phyloP scores from a whole-genome alignment of 441 rosid species.

The Syzygium syzygioides region DNA sequence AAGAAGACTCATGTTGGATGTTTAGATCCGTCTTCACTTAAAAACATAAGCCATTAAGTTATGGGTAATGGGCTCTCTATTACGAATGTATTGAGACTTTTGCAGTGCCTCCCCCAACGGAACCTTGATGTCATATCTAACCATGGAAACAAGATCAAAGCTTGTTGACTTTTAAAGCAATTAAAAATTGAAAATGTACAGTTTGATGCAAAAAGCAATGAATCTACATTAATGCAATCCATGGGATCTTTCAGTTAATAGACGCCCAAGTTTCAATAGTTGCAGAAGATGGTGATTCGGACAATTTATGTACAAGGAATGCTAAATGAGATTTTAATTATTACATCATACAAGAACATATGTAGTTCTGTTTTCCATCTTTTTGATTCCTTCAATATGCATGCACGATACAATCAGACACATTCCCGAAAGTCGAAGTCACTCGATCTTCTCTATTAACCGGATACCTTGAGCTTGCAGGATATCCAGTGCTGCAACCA shows the following conservation, averaged over 20 bases:
- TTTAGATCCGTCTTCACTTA: too few relatives aligned
- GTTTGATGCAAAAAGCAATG: background rate
- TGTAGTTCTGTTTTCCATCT: background rate
- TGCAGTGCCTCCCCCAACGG: background rate
- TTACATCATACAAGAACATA: background rate
- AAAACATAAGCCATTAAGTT: too few relatives aligned
- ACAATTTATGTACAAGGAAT: background rate
- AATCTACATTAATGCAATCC: background rate
- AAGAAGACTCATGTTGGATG: background rate
- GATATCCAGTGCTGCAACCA: conserved; percentile 67
- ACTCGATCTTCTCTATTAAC: conserved; percentile 56
- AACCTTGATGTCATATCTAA: background rate
- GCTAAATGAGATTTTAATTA: background rate
- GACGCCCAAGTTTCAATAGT: background rate
- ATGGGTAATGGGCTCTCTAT: background rate
- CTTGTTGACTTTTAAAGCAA: background rate
- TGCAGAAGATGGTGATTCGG: background rate
- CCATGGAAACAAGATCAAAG: background rate
- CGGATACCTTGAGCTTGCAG: conserved; percentile 73
- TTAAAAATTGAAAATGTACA: background rate
- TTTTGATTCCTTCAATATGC: background rate
- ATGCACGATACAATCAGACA: background rate
- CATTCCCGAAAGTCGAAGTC: conserved; percentile 7
- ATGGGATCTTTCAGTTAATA: background rate
- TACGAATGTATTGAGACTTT: background rate